Evolutionary conservation across 208 protist genomes (phyloP).

Genomic region (Acanthamoeba lenticulata): DNA sequence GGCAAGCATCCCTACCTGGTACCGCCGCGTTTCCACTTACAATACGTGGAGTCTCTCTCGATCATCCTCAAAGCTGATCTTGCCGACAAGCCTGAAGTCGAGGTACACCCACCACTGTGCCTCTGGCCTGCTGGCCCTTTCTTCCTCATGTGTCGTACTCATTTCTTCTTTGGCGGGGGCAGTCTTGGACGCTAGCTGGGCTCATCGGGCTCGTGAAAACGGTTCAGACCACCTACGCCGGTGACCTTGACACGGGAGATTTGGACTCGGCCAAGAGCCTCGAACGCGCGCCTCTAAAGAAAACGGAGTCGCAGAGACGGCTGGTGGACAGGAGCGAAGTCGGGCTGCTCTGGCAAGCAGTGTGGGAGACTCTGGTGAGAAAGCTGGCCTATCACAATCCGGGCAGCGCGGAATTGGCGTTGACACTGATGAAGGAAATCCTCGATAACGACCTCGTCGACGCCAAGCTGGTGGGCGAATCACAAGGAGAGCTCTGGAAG

Average conservation of each 20-base stretch:
- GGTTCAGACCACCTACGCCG: not conserved
- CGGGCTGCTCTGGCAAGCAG: not conserved
- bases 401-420: not conserved
- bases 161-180: not conserved
- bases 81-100: not conserved
- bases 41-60: not conserved
- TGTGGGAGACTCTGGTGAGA: slow-evolving; percentile 20
- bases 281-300: not conserved
- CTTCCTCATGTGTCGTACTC: not conserved
- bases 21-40: not conserved
- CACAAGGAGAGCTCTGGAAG: slow-evolving; percentile 52
- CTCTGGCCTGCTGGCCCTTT: not conserved
- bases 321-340: not conserved
- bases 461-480: slow-evolving; percentile 13
- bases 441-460: slow-evolving; percentile 38
- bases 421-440: slow-evolving; percentile 65
- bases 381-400: slow-evolving; percentile 11
- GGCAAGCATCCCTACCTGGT: not conserved
- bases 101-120: not conserved
- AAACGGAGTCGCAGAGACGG: slow-evolving; percentile 24
- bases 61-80: not conserved
- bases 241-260: not conserved
- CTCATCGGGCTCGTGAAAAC: not conserved
- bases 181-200: not conserved
- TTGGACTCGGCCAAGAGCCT: not conserved